Evolutionary conservation across 768 basidiomycete species (phyloP), one percentile per base, ranked within the genome.

Genomic region (Hericium coralloides): DNA sequence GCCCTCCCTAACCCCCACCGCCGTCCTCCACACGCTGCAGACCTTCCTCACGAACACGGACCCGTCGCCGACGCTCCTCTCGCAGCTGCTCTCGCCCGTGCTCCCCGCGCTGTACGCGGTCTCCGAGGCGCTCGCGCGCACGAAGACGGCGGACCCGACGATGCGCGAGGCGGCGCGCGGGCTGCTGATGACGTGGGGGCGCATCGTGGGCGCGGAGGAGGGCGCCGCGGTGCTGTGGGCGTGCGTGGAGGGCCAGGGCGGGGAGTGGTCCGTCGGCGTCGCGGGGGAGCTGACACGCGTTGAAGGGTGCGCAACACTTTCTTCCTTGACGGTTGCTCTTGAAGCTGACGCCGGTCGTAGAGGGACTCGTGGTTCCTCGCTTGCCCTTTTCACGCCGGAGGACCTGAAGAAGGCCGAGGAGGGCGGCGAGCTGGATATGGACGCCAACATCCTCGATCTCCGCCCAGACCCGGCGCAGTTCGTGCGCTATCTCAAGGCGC

Each of bases 401-500:
- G 76, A 80, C 55, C 60, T 78, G 2, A 66, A 64, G 17, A 68
- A 67, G 26, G 73, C 70, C 20, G 71, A 76, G 23, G 73, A 73
- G 22, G 61, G 68, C 0, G 78, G 76, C 12, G 75, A 79, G 39
- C 65, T 76, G 36, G 73, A 76, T 60, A 63, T 79, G 17, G 79
- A 85, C 59, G 66, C 76, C 26, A 83, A 84, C 61, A 66, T 84
- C 9, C 72, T 95, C 26, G 74, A 81, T 52, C 72, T 90, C 14
- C 87, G 85, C 57, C 93, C 93, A 1, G 85, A 92, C 64, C 89
- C 95, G 1, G 65, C 68, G 2, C 81, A 83, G 61, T 80, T 93
- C 58, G 83, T 88, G 14, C 70, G 69, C 10, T 83, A 87, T 52
- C 63, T 97, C 48, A 84, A 83, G 65, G 71, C 71, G 0, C 67